phyloP scores from a whole-genome alignment of 1,284 basidiomycete genomes.

The Agaricales sp. region DNA sequence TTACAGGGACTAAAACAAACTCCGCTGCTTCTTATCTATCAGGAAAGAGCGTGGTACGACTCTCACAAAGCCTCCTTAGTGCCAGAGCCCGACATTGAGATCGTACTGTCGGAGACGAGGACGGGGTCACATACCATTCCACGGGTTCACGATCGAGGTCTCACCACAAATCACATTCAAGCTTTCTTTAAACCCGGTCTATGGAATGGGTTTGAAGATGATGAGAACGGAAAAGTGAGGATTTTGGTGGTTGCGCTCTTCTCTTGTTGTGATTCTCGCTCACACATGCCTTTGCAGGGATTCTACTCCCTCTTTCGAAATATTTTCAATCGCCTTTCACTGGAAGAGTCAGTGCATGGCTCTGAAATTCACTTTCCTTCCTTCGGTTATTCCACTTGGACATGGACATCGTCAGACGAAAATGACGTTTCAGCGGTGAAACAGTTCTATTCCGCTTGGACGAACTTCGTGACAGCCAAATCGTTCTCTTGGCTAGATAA shows the following conservation, averaged over 20 bases:
- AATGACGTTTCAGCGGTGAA: conserved; percentile 38
- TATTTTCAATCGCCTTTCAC: conserved; percentile 76
- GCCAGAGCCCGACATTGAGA: conserved; percentile 75
- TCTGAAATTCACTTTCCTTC: conserved; percentile 56
- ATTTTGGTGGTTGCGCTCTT: conserved; percentile 2
- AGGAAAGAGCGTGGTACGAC: conserved; percentile 99
- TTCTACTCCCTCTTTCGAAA: conserved; percentile 91
- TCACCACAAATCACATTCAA: conserved; percentile 74
- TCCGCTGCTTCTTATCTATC: conserved; percentile 14
- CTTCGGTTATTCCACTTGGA: conserved; percentile 77
- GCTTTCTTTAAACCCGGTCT: conserved; percentile 78
- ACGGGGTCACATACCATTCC: conserved; percentile 57
- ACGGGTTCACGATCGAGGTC: conserved; percentile 67
- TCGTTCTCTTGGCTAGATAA: conserved; percentile 86
- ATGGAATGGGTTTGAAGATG: conserved; percentile 66
- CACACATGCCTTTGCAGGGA: conserved; percentile 38
- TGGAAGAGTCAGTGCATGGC: conserved; percentile 67
- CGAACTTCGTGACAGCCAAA: conserved; percentile 82
- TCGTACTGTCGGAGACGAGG: conserved; percentile 79
- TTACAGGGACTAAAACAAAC: too few relatives aligned
- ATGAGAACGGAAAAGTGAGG: conserved; percentile 44
- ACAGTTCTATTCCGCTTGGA: conserved; percentile 83
- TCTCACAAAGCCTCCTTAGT: conserved; percentile 82
- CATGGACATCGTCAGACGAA: conserved; percentile 46
- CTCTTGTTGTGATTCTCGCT: conserved; percentile 3